Base-by-base conservation (phyloP, 176 grass and related monocot species). In the Hyparrhenia diplandra region DNA sequence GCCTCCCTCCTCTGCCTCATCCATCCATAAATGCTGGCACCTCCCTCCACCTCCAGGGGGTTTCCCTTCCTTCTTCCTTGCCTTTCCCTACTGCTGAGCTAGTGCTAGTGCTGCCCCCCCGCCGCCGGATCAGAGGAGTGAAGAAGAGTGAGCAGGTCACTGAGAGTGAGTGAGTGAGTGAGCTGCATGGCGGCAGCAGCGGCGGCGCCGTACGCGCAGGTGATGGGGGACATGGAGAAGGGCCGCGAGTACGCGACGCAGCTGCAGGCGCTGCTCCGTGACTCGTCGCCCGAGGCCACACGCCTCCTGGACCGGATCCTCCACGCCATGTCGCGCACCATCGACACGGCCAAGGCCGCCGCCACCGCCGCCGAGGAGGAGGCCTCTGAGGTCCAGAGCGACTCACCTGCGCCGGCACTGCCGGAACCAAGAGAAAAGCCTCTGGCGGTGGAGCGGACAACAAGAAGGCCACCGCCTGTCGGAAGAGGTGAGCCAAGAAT, bases 241-340 rank as follows among this genome's bases (percentile, higher is more conserved):
- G 92, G 84, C 67, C 80, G 30, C 41, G 68, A 89, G 36, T 43
- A 82, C 36, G 84, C 87, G 7, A 21, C 47, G 47, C 73, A 69
- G 86, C 81, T 94, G 66, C 82, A 74, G 21, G 67, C 30, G 1
- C 28, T 88, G 51, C 66, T 89, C 40, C 71, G 59, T 0, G 74
- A 64, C 18, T 21, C 51, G 18, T 54, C 51, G 18, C 72, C 84
- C 10, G 67, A 86, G 67, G 89, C 77, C 62, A 72, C 61, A 2
- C 39, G 6, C 69, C 32, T 94, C 51, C 40, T 85, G 11, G 89
- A 83, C 8, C 80, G 87, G 81, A 91, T 94, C 82, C 70, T 94
- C 72, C 11, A 54, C 55, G 66, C 77, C 61, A 82, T 94, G 61
- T 73, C 89, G n/a, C 85, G 49, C 21, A 62, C 69, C 46, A 65